Evolutionary conservation across 2,329 filamentous ascomycete species (phyloP), one percentile per base, ranked within the genome.

Genomic region (Phyllosticta capitalensis): DNA sequence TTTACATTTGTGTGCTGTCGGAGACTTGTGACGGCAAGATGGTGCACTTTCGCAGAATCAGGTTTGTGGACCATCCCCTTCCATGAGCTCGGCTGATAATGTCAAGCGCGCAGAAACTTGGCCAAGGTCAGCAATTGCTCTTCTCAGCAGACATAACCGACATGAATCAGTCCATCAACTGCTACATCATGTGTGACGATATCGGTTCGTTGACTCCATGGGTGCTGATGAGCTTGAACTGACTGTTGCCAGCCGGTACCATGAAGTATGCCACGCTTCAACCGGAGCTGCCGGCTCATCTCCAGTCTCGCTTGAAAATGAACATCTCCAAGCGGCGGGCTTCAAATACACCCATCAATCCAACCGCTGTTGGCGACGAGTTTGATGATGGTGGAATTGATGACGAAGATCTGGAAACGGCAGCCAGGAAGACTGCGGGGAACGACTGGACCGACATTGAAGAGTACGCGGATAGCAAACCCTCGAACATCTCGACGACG

Each of bases 181-280:
- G 85, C 62, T 83, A 86, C 67, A 78, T 92, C 54, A 88, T 89
- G 71, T 97, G 92, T 64, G 92, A 96, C 73, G 86, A 90, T 51
- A 87, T 97, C 66, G 89, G 82, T 83, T 70, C 62, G 73, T 61
- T 5, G 7, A 5, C 61, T 65, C 22, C 30, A n/a, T 19, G 52
- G 1, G 55, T 30, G n/a, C 9, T 26, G 21, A 20, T n/a, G 38
- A 38, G 33, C 22, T 19, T 55, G 33, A 58, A 9, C 45, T 69
- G 12, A 14, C 17, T 33, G 50, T 56, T 9, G 2, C 38, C 59
- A 82, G 83, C 82, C 62, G 83, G 83, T 10, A 85, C 83, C 10
- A 71, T 79, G 67, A 76, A 78, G 62, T 73, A 75, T 61, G 83
- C 81, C 6, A 76, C 78, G 22, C 62, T 85, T 10, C 78, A 76